phyloP scores from a whole-genome alignment of 2,329 filamentous ascomycete genomes.

The Phialemoniopsis sp. region DNA sequence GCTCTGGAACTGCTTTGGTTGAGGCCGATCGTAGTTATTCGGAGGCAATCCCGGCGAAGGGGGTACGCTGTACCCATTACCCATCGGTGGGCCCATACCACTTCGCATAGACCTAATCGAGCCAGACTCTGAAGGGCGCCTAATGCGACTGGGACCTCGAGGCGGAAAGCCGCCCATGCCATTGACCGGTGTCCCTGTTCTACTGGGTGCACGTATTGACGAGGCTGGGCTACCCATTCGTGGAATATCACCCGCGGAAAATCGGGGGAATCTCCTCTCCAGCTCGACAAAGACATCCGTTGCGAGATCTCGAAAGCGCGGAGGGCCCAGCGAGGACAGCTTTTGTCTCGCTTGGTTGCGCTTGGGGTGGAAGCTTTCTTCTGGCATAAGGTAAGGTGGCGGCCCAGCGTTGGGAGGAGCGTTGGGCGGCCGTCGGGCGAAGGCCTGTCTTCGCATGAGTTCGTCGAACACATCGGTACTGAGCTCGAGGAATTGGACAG shows the following conservation, averaged over 20 bases:
- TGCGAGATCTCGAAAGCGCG: conserved; percentile 85
- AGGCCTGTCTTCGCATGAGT: conserved; percentile 77
- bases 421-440: conserved; percentile 49
- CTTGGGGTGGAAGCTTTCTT: conserved; percentile 89
- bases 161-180: conserved; percentile 40
- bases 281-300: conserved; percentile 96
- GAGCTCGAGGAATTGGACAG: conserved; percentile 93
- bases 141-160: conserved; percentile 47
- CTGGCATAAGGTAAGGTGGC: conserved; percentile 75
- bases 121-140: conserved; percentile 58
- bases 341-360: conserved; percentile 97
- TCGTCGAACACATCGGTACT: conserved; percentile 98
- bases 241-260: conserved; percentile 65
- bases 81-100: conserved; percentile 15
- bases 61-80: conserved; percentile 33
- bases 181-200: conserved; percentile 59
- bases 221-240: conserved; percentile 63
- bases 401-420: conserved; percentile 43
- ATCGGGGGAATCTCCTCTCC: conserved; percentile 82
- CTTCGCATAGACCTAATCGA: conserved; percentile 46
- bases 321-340: conserved; percentile 80
- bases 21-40: conserved; percentile 69
- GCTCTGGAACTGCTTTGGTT: conserved; percentile 86
- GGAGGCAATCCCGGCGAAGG: conserved; percentile 54
- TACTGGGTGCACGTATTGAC: conserved; percentile 56